Conservation (phyloP, 768 basidiomycete genomes). For the Suillus discolor region DNA sequence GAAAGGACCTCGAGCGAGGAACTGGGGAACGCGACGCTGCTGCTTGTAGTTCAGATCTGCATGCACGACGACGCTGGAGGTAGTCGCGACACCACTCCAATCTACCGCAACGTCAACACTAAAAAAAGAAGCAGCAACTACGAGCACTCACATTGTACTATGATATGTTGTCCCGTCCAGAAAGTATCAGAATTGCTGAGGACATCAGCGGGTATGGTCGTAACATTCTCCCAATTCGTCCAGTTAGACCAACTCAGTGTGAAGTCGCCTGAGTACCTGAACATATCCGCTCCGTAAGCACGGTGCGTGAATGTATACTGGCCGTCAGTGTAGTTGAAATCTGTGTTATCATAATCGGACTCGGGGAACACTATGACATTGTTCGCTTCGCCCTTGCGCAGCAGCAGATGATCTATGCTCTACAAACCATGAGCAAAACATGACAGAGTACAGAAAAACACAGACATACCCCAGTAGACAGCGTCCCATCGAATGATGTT, state of each 20-base stretch:
- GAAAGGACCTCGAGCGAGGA: constrained; percentile 87
- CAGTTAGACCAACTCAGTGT: constrained; percentile 81
- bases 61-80: constrained; percentile 70
- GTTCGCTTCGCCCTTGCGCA: constrained; percentile 74
- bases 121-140: constrained; percentile 4
- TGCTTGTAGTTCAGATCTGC: constrained; percentile 68
- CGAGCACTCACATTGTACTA: constrained; percentile 75
- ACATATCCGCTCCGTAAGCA: constrained; percentile 86
- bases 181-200: constrained; percentile 54
- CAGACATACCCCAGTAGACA: constrained; percentile 53
- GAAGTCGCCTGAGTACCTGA: constrained; percentile 87
- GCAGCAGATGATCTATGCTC: constrained; percentile 73
- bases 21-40: constrained; percentile 79
- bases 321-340: constrained; percentile 59
- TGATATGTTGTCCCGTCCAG: constrained; percentile 85
- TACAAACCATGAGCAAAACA: constrained; percentile 28
- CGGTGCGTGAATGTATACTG: constrained; percentile 79
- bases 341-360: constrained; percentile 70
- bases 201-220: constrained; percentile 56
- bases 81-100: constrained; percentile 71
- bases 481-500: constrained; percentile 40
- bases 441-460: constrained; percentile 9
- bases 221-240: constrained; percentile 75
- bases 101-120: constrained; percentile 45
- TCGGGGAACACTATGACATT: constrained; percentile 88